Evolutionary conservation across 2,329 filamentous ascomycete genomes (phyloP), one percentile per base, ranked within the genome.

Genomic region (Akanthomyces lecanii): DNA sequence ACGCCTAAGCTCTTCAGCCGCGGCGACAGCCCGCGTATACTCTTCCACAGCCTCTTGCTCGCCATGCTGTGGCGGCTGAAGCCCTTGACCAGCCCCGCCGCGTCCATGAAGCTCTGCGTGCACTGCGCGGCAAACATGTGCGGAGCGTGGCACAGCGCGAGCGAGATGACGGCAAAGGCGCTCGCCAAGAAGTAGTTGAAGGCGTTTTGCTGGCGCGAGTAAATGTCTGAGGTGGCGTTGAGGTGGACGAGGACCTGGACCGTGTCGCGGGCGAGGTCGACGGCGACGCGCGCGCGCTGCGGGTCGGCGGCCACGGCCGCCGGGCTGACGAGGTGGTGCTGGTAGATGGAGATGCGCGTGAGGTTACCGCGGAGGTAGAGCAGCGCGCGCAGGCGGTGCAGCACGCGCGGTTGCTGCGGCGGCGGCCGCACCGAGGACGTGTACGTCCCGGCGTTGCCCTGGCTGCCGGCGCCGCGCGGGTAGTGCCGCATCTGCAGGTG

Each of bases 331-430:
- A 81, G 68, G 21, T 79, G 73, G 21, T 79, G 75, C 0, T 79
- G 71, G 57, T 80, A 77, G 1, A 81, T 77, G 3, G 81, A 69
- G 16, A 77, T 79, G 2, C 78, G 75, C 1, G 77, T 71, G 59
- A 81, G 75, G 59, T 81, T 81, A 0, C 76, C 78, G 2, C 79
- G 76, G 0, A 81, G 72, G 42, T 79, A 78, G 0, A 79, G 68
- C 0, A 80, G 66, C 0, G 79, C 75, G 0, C 78, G 76, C 1
- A 80, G 67, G 30, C 77, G 76, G 54, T 77, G 78, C 2, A 76
- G 68, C 4, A 75, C 72, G 11, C 73, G 72, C 0, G 76, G 74
- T 16, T 76, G 74, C 67, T 2, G 67, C 0, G 51, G 33, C 33
- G 28, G 33, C 38, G 55, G 23, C n/a, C 55, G 44, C 12, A 40